A percentile compares a stretch with the other conserved stretches of the same genome.
These are phyloP conservation scores for Russula dissimulans DNA, from an alignment of 768 basidiomycete species.

Conservation along the genomic window DNA sequence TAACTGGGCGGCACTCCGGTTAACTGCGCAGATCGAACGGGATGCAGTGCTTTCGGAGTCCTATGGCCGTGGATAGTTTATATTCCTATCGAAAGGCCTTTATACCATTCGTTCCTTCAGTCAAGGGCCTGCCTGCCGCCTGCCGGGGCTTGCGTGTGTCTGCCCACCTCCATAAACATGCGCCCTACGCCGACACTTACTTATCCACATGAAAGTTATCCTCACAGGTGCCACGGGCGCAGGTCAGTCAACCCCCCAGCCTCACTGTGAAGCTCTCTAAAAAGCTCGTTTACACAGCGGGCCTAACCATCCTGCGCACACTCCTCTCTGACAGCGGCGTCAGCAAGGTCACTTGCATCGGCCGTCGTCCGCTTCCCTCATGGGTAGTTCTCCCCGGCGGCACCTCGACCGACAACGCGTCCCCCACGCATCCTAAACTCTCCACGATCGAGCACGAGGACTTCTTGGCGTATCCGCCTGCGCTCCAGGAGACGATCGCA, in stretches of 20 bases:
- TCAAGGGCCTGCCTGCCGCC: no score
- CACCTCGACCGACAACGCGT: background rate
- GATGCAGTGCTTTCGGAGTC: no score
- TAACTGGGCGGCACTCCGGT: no score
- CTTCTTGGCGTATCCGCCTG: conserved; percentile 18
- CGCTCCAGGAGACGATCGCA: conserved; percentile 14
- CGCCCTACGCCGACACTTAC: no score
- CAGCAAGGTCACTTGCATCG: conserved; percentile 21
- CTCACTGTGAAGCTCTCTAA: background rate
- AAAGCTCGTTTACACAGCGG: conserved; percentile 10
- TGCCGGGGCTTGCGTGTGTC: no score
- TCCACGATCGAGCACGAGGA: conserved; percentile 17
- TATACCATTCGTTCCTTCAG: no score
- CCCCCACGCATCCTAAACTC: conserved; percentile 19
- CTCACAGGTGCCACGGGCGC: conserved; percentile 18
- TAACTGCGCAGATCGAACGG: no score
- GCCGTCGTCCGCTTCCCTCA: conserved; percentile 21
- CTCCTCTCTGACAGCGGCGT: conserved; percentile 18
- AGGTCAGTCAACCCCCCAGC: conserved; percentile 1
- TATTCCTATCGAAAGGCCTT: no score
- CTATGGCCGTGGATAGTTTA: no score
- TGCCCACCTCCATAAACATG: no score
- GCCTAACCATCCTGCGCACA: conserved; percentile 19
- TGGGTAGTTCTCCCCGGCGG: conserved; percentile 15
- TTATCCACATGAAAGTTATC: conserved; percentile 9